phyloP scores from a whole-genome alignment of 2,329 filamentous ascomycete species.

The Ceratocystis alfenasii region DNA sequence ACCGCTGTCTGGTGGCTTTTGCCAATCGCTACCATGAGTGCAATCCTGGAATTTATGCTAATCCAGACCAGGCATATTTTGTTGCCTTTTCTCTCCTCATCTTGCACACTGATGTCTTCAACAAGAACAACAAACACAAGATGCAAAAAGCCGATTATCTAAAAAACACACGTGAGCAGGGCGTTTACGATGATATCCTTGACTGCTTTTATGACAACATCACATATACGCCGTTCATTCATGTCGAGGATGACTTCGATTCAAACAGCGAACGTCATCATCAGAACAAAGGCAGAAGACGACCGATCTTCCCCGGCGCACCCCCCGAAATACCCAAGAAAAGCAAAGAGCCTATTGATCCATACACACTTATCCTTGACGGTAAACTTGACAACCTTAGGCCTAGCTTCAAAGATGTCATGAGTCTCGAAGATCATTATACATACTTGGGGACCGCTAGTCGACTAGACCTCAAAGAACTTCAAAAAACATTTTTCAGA shows the following conservation, averaged over 20 bases:
- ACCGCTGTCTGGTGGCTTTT: constrained; percentile 85
- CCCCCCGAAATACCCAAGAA: constrained; percentile 42
- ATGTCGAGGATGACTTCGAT: constrained; percentile 84
- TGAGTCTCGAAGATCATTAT: constrained; percentile 85
- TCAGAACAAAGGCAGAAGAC: constrained; percentile 61
- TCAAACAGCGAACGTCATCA: constrained; percentile 62
- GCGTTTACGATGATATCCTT: constrained; percentile 83
- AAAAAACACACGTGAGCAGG: constrained; percentile 85
- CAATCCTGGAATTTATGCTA: constrained; percentile 88
- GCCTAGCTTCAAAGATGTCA: constrained; percentile 80
- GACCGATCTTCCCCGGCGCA: constrained; percentile 51
- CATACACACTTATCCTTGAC: constrained; percentile 88
- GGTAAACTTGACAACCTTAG: constrained; percentile 71
- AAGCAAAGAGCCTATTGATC: constrained; percentile 78
- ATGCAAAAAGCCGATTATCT: constrained; percentile 95
- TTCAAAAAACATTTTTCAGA: constrained; percentile 82
- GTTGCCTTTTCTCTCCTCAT: constrained; percentile 95
- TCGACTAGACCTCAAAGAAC: constrained; percentile 64
- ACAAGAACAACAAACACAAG: constrained; percentile 98
- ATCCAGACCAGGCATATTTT: constrained; percentile 92
- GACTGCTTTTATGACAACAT: constrained; percentile 99
- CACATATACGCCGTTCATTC: constrained; percentile 94
- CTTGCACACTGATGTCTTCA: constrained; percentile 96
- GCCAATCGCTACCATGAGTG: constrained; percentile 96
- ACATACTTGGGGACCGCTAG: constrained; percentile 67